A percentile compares a stretch with the other conserved stretches of the same genome.
phyloP scores from a whole-genome alignment of 1,284 basidiomycete genomes.

The Heterobasidion occidentale region DNA sequence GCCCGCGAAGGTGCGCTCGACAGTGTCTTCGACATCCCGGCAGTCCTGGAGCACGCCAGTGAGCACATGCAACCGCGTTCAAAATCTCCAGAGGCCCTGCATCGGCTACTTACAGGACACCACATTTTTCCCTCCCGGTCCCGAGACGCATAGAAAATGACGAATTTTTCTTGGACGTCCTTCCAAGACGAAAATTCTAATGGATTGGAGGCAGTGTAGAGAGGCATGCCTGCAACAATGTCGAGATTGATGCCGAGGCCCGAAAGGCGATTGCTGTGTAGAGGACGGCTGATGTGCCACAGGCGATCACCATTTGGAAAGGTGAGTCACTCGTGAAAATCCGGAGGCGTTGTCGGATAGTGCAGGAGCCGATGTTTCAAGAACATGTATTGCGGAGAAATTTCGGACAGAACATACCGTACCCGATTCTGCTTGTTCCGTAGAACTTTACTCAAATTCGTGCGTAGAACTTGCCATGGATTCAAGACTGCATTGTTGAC shows the following conservation, averaged over 20 bases:
- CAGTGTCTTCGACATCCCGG: conserved; percentile 49
- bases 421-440: too few species aligned
- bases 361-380: too few species aligned
- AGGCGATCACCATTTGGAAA: too few species aligned
- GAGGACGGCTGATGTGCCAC: too few species aligned
- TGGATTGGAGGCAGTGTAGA: conserved; percentile 24
- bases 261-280: too few species aligned
- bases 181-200: conserved; percentile 23
- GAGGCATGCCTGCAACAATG: conserved; percentile 20
- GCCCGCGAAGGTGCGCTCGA: conserved; percentile 49
- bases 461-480: too few species aligned
- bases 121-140: conserved; percentile 44
- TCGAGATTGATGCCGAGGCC: neutral
- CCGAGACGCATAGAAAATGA: conserved; percentile 61
- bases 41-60: conserved; percentile 51
- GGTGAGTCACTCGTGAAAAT: too few species aligned
- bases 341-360: too few species aligned
- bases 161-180: conserved; percentile 37
- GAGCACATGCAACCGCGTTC: neutral
- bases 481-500: too few species aligned
- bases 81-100: neutral
- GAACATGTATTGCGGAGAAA: too few species aligned
- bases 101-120: conserved; percentile 49
- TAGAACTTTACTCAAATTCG: too few species aligned
- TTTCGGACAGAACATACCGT: too few species aligned